Conservation (phyloP, 331 rosid genomes). For the Rosa hybrid region DNA sequence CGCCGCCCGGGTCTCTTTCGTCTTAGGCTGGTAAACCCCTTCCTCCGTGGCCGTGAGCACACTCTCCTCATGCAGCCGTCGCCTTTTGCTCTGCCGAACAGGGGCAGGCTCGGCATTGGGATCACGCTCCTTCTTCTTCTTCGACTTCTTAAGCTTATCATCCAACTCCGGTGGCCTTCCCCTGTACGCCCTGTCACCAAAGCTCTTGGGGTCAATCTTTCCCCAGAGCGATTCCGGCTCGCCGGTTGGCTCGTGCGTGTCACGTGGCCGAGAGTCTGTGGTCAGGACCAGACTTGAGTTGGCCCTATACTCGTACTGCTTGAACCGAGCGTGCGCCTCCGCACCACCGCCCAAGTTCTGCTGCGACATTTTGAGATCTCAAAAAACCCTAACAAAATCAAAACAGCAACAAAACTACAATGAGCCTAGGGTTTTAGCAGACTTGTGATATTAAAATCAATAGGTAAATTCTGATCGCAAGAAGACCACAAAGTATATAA, state of each 20-base stretch:
- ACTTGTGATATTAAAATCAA: background rate
- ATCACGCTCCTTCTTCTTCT: conserved; percentile 62
- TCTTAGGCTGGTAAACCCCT: conserved; percentile 84
- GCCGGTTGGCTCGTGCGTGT: conserved; percentile 95
- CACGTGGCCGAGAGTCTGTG: conserved; percentile 88
- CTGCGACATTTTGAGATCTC: conserved; percentile 57
- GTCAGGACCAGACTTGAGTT: conserved; percentile 94
- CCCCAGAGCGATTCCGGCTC: conserved; percentile 91
- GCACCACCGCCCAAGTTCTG: conserved; percentile 88
- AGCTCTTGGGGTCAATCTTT: conserved; percentile 69
- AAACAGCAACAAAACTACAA: background rate
- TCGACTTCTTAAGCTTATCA: conserved; percentile 73
- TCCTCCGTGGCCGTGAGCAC: conserved; percentile 82
- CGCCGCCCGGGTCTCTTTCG: conserved; percentile 89
- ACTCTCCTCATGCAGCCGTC: conserved; percentile 72
- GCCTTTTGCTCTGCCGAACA: conserved; percentile 53
- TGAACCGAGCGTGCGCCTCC: conserved; percentile 96
- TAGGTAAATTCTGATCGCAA: background rate
- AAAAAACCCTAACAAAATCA: background rate
- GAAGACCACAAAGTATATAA: background rate
- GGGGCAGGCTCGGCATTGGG: conserved; percentile 41
- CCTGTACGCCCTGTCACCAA: conserved; percentile 76
- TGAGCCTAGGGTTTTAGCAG: background rate
- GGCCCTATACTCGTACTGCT: conserved; percentile 92
- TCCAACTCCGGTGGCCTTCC: conserved; percentile 79